Evolutionary conservation across 805 yeast genomes (phyloP), one percentile per base, ranked within the genome.

Genomic region (Saccharomyces eubayanus): DNA sequence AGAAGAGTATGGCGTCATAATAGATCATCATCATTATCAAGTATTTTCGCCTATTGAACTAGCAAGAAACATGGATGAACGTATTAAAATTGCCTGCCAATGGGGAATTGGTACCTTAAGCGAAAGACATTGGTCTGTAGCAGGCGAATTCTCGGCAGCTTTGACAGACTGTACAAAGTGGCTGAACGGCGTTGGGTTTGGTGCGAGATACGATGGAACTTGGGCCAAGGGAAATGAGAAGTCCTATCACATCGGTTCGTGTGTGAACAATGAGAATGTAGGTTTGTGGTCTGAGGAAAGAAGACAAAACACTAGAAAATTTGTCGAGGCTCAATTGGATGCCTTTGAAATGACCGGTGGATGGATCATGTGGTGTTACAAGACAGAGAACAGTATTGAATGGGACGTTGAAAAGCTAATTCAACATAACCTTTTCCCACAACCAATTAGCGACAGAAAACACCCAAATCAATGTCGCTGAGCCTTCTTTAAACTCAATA

Each of bases 331-430:
- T 48, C 96, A 90, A 75, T 73, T 90, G 64, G 96, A 90, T 66
- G 87, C 96, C 1, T 84, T 76, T 65, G 87, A 83, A 61, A 78
- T 77, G 61, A 77, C 80, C 50, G 77, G 75, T 28, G 97, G 97
- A 20, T 90, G 96, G 96, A 79, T 88, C 54, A 85, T 86, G 76
- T 90, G 97, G 97, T 81, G 85, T 66, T 90, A 88, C 85, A 90
- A 90, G 76, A 86, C 96, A 30, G 96, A 90, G 71, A 70, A 69
- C 62, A 76, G 88, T 24, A 67, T 84, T 52, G 96, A 90, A 67
- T 89, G 97, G 97, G 96, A 88, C 70, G 77, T 87, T 74, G 74
- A 76, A 63, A 72, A 74, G 56, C 77, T 90, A 60, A 69, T 79
- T n/a, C 73, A 70, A 27, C 67, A 77, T 51, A 83, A 81, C 16